Conservation (phyloP, 768 basidiomycete species). For the Cytidiella melzeri region DNA sequence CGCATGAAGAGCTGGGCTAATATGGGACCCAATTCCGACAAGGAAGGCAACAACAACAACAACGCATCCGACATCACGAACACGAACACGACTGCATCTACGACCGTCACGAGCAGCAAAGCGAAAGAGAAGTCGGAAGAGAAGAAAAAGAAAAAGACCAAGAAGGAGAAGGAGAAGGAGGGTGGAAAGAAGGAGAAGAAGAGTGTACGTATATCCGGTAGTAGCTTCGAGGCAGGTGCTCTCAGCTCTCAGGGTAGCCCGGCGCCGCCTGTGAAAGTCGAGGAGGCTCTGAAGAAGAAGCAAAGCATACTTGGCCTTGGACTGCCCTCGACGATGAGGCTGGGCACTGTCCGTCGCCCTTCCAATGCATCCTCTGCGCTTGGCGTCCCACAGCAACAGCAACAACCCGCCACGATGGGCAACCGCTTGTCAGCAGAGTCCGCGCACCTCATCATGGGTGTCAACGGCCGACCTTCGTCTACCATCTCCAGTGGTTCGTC, state of each 20-base stretch:
- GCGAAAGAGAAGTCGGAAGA: constrained; percentile 31
- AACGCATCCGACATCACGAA: constrained; percentile 20
- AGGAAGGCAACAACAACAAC: constrained; percentile 18
- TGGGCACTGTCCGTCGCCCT: constrained; percentile 15
- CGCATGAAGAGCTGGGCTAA: constrained; percentile 70
- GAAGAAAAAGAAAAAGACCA: constrained; percentile 30
- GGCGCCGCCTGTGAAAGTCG: constrained; percentile 14
- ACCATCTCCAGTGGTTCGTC: constrained; percentile 34
- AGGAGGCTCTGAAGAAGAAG: constrained; percentile 44
- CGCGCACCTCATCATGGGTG: constrained; percentile 26
- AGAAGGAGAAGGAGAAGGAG: constrained; percentile 23
- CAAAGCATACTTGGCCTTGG: constrained; percentile 58
- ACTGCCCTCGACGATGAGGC: constrained; percentile 39
- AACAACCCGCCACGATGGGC: constrained; percentile 2
- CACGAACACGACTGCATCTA: constrained; percentile 5
- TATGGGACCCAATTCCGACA: constrained; percentile 32
- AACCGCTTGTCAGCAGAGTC: constrained; percentile 28
- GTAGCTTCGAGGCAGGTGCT: constrained; percentile 65
- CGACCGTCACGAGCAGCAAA: constrained; percentile 18
- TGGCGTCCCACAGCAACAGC: constrained; percentile 1
- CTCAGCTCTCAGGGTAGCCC: constrained; percentile 30
- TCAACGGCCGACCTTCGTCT: constrained; percentile 32
- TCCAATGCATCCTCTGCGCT: constrained; percentile 13
- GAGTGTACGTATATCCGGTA: constrained; percentile 42
- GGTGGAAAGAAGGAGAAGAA: constrained; percentile 25